Conservation (phyloP, 2,329 filamentous ascomycete species). For the Scedosporium apiospermum region DNA sequence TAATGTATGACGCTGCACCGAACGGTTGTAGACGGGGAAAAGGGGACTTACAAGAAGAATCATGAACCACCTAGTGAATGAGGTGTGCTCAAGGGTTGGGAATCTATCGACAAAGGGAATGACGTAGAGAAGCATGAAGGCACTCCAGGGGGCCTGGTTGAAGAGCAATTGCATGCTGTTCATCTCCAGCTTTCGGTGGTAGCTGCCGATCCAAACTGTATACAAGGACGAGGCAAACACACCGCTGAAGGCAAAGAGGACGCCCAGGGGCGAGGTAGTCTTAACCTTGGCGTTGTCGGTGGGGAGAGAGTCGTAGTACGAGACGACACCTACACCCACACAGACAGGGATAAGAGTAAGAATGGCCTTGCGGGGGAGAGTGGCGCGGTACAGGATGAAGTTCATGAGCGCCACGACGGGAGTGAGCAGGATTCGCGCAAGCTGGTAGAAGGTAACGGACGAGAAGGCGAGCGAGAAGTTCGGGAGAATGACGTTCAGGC, state of each 20-base stretch:
- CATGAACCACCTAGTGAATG: constrained; percentile 43
- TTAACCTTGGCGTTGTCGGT: constrained; percentile 36
- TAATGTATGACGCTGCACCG: background rate
- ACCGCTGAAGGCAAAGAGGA: constrained; percentile 53
- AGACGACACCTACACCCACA: constrained; percentile 54
- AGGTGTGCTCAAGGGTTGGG: constrained; percentile 44
- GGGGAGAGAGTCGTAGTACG: constrained; percentile 57
- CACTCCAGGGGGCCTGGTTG: constrained; percentile 57
- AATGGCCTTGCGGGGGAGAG: constrained; percentile 43
- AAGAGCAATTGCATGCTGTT: constrained; percentile 60
- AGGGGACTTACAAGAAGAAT: constrained; percentile 41
- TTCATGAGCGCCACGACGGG: constrained; percentile 58
- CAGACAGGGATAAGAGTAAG: constrained; percentile 52
- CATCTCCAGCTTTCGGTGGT: constrained; percentile 55
- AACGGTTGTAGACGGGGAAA: background rate
- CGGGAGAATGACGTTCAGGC: constrained; percentile 58
- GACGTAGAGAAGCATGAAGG: constrained; percentile 52
- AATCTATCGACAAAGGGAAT: constrained; percentile 58
- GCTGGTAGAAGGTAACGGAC: constrained; percentile 61
- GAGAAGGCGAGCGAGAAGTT: constrained; percentile 61
- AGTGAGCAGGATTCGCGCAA: constrained; percentile 57
- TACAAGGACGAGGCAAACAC: constrained; percentile 59
- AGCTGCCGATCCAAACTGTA: constrained; percentile 59
- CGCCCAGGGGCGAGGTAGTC: constrained; percentile 48
- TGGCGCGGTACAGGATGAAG: constrained; percentile 48